Evolutionary conservation across 148 eudicot genomes (phyloP).

Genomic region (Rhododendron vialii): DNA sequence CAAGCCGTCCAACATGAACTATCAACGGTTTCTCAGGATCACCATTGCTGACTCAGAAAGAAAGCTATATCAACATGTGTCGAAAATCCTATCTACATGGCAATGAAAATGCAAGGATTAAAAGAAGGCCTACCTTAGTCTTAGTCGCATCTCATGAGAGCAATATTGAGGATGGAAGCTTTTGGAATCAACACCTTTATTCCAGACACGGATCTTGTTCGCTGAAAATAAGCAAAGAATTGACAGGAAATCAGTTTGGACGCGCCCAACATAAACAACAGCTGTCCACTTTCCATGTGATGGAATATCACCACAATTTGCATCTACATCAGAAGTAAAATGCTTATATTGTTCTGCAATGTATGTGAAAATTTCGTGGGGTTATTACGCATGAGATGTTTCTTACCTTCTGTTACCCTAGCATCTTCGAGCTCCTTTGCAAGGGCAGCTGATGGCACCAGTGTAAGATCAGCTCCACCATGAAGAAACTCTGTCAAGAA

Average conservation of each 20-base stretch:
- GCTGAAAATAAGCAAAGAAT: conserved; percentile 28
- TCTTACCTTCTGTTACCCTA: conserved; percentile 75
- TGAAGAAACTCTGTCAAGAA: conserved; percentile 75
- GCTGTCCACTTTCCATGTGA: not conserved
- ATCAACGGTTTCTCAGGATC: conserved; percentile 52
- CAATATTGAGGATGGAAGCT: conserved; percentile 80
- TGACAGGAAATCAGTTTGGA: not conserved
- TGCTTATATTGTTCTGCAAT: not conserved
- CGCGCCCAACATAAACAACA: conserved; percentile 41
- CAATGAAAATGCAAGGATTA: not conserved
- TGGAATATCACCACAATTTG: conserved; percentile 34
- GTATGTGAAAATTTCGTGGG: not conserved
- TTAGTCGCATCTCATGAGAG: conserved; percentile 76
- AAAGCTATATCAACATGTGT: not conserved
- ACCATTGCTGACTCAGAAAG: conserved; percentile 49
- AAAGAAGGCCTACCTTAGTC: conserved; percentile 50
- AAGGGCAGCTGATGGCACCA: conserved; percentile 95
- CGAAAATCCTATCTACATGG: not conserved
- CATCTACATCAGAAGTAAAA: not conserved
- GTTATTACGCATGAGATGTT: not conserved
- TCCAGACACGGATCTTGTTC: conserved; percentile 81
- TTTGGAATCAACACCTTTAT: conserved; percentile 96
- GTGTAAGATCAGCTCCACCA: conserved; percentile 82
- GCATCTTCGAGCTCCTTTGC: conserved; percentile 85
- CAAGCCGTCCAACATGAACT: conserved; percentile 58